A percentile compares a stretch with the other conserved stretches of the same genome.
Conservation (phyloP, 768 basidiomycete genomes). For the Terana coerulea region DNA sequence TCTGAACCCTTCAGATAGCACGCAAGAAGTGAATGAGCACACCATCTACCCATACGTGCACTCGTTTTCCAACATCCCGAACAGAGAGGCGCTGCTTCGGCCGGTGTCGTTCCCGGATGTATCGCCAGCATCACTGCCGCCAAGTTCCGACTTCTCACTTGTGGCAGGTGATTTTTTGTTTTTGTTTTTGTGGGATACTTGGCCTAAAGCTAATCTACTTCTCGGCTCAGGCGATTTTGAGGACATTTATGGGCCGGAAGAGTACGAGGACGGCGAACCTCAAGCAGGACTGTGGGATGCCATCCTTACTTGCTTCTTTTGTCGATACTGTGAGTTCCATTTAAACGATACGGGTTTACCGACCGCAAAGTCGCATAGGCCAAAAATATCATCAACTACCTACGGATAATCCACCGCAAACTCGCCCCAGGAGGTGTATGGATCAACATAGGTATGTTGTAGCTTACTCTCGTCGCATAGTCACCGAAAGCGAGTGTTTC, state of each 20-base stretch:
- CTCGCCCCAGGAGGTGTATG: slow-evolving; percentile 85
- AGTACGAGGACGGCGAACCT: slow-evolving; percentile 47
- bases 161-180: slow-evolving; percentile 61
- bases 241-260: slow-evolving; percentile 72
- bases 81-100: slow-evolving; percentile 57
- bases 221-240: slow-evolving; percentile 74
- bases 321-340: slow-evolving; percentile 74
- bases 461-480: not conserved
- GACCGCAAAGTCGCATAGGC: slow-evolving; percentile 45
- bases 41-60: slow-evolving; percentile 89
- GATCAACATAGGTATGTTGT: slow-evolving; percentile 73
- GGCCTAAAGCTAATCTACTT: not conserved
- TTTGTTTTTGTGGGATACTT: not conserved
- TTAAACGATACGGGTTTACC: not conserved
- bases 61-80: slow-evolving; percentile 80
- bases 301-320: slow-evolving; percentile 93
- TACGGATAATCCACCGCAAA: slow-evolving; percentile 80
- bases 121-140: slow-evolving; percentile 66
- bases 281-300: slow-evolving; percentile 84
- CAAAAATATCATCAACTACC: slow-evolving; percentile 87
- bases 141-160: slow-evolving; percentile 68
- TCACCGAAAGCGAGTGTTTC: not conserved
- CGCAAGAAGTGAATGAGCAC: slow-evolving; percentile 61
- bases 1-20: slow-evolving; percentile 44
- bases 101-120: slow-evolving; percentile 80